Evolutionary conservation across 2,329 filamentous ascomycete genomes (phyloP), one percentile per base, ranked within the genome.

Genomic region (Cercospora sesami): DNA sequence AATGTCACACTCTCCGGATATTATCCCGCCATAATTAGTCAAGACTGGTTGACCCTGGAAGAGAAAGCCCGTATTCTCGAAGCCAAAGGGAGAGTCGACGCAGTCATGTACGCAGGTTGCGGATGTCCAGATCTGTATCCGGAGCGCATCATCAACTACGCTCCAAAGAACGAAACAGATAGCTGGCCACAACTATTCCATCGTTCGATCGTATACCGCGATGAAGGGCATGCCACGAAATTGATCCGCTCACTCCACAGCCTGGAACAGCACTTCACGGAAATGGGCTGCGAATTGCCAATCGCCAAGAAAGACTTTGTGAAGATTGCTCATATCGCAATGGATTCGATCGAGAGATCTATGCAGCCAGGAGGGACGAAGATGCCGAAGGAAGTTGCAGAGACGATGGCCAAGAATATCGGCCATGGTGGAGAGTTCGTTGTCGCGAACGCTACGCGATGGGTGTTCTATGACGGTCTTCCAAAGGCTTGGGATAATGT

Each of bases 391-490:
- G 14, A 57, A 2, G 51, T 58, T 26, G 62, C 62, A 2, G 45
- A 64, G 10, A 48, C 16, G 30, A 58, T 55, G 48, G 45, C 51
- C 5, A 57, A 58, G 26, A 36, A 23, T 4, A 58, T 64, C 12
- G 62, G 62, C 5, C 30, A 55, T 55, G 62, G 62, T 2, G 62
- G 62, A 18, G 62, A 64, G 21, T 55, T 64, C 23, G 62, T 64
- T 2, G 45, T 64, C 5, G 51, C 45, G 3, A 64, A 64, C 39
- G 42, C 21, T 12, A 64, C 62, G n/a, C 21, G 62, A 36, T 64
- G 62, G 62, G 62, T 64, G n/a, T 64, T 64, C 31, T 64, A 64
- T 23, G 48, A 58, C 23, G 62, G 62, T 58, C 31, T 64, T 5
- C 26, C 42, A 5, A 64, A 26, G 7, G 62, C 62, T 16, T 64